phyloP scores from a whole-genome alignment of 1,284 basidiomycete species.

The Cutaneotrichosporon mucoides region DNA sequence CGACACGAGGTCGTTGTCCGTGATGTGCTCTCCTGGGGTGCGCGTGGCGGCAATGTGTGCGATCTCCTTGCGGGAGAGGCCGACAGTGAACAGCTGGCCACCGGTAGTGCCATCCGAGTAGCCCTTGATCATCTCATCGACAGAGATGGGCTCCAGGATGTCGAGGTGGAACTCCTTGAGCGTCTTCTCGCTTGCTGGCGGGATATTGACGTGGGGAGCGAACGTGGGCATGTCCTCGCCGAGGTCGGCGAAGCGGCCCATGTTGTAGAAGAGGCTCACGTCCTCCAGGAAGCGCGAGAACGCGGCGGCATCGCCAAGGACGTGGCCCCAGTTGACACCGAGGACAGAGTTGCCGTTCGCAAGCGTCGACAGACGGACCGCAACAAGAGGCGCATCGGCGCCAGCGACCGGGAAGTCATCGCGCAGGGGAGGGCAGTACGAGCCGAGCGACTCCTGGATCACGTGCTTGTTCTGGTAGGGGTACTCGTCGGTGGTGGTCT shows the following conservation, averaged over 20 bases:
- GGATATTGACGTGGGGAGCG: slow-evolving; percentile 19
- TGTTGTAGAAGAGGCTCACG: slow-evolving; percentile 26
- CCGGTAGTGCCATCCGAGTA: slow-evolving; percentile 7
- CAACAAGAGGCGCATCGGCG: slow-evolving; percentile 18
- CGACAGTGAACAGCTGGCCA: slow-evolving; percentile 12
- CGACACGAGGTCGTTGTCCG: slow-evolving; percentile 25
- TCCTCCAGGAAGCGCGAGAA: slow-evolving; percentile 21
- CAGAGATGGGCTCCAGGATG: slow-evolving; percentile 8
- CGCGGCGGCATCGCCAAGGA: slow-evolving; percentile 25
- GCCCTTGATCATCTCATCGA: slow-evolving; percentile 10
- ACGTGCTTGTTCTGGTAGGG: slow-evolving; percentile 16
- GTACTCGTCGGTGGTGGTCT: slow-evolving; percentile 17
- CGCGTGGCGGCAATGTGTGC: slow-evolving; percentile 14
- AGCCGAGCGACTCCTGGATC: slow-evolving; percentile 18
- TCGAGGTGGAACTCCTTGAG: slow-evolving; percentile 13
- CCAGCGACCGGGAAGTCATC: slow-evolving; percentile 18
- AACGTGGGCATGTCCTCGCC: slow-evolving; percentile 22
- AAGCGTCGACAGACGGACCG: slow-evolving; percentile 22
- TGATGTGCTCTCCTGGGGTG: slow-evolving; percentile 6
- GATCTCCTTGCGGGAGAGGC: slow-evolving; percentile 13
- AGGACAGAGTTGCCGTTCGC: slow-evolving; percentile 18
- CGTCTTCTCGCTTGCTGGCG: slow-evolving; percentile 9
- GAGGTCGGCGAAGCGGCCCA: slow-evolving; percentile 13
- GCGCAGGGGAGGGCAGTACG: slow-evolving; percentile 18
- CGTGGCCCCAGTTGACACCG: slow-evolving; percentile 25